Evolutionary conservation across 2,329 filamentous ascomycete genomes (phyloP), one percentile per base, ranked within the genome.

Genomic region (Aspergillus jensenii): DNA sequence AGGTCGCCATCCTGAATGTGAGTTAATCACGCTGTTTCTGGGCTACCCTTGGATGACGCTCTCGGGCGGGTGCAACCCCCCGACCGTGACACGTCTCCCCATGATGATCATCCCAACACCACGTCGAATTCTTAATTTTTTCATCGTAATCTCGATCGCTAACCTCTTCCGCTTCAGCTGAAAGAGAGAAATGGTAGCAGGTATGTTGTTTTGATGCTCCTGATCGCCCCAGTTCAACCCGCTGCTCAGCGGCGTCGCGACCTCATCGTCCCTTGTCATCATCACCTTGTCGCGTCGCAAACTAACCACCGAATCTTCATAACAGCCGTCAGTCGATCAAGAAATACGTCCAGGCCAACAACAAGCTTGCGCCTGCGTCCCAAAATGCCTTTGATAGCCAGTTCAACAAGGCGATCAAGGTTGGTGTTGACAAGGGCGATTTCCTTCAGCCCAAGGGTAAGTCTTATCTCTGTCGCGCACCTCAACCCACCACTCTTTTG

Each of bases 381-480:
- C 82, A 84, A 62, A 75, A 77, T 55, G 79, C 81, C 57, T 90
- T 90, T 74, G 87, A 87, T 73, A 84, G 83, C 61, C 88, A 92
- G 70, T 91, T 96, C 86, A 95, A 95, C 87, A 89, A 89, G 77
- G 90, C 91, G 54, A 82, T 96, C 73, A 86, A 89, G 79, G 79
- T 82, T 59, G 92, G 92, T 76, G 91, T 93, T 68, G 90, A 96
- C 71, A 92, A 89, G 83, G 90, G 90, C 62, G 84, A 90, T 69
- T 96, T 96, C 74, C 84, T 87, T 72, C 91, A 93, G 76, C 93
- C 92, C 71, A 96, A 96, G 87, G 92, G 91, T 91, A 84, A 67
- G 85, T 81, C 31, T n/a, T 19, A 3, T 45, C 35, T 33, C 33
- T 40, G 50, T 53, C 41, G 45, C 56, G 39, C 39, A 51, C 17